Percentiles rank a stretch among this genome's conserved stretches.
These are phyloP conservation scores for Amaranthus cruentus DNA, from an alignment of 148 eudicot genomes.

Conservation along the genomic window DNA sequence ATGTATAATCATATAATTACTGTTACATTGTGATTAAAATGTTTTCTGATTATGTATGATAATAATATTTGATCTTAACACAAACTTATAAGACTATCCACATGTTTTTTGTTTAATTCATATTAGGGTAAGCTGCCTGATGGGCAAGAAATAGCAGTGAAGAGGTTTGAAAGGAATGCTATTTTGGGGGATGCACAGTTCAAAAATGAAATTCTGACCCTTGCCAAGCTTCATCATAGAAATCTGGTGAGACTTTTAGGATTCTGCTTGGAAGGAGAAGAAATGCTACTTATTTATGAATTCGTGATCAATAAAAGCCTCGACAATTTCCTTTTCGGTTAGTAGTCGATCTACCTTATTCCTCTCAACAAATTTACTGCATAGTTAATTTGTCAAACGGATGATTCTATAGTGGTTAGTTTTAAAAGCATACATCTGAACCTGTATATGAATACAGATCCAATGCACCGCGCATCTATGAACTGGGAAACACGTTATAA, in stretches of 20 bases:
- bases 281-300: slow-evolving; percentile 32
- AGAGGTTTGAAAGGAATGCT: slow-evolving; percentile 20
- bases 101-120: background rate
- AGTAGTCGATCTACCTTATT: background rate
- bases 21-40: background rate
- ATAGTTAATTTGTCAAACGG: background rate
- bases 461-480: slow-evolving; percentile 10
- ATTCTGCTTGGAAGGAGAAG: slow-evolving; percentile 29
- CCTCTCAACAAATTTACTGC: background rate
- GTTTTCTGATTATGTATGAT: background rate
- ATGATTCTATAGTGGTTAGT: too few relatives aligned
- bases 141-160: slow-evolving; percentile 28
- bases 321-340: slow-evolving; percentile 22
- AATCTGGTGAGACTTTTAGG: slow-evolving; percentile 29
- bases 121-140: slow-evolving; percentile 27
- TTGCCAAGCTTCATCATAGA: slow-evolving; percentile 27
- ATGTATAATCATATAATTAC: too few relatives aligned
- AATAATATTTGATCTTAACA: background rate
- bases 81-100: background rate
- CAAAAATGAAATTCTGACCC: slow-evolving; percentile 26
- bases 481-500: slow-evolving; percentile 28
- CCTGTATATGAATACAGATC: slow-evolving; percentile 6
- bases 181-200: slow-evolving; percentile 22
- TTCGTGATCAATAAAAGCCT: slow-evolving; percentile 25
- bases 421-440: too few relatives aligned